Evolutionary conservation across 768 basidiomycete genomes (phyloP), one percentile per base, ranked within the genome.

Genomic region (Leccinum pellstonianum): DNA sequence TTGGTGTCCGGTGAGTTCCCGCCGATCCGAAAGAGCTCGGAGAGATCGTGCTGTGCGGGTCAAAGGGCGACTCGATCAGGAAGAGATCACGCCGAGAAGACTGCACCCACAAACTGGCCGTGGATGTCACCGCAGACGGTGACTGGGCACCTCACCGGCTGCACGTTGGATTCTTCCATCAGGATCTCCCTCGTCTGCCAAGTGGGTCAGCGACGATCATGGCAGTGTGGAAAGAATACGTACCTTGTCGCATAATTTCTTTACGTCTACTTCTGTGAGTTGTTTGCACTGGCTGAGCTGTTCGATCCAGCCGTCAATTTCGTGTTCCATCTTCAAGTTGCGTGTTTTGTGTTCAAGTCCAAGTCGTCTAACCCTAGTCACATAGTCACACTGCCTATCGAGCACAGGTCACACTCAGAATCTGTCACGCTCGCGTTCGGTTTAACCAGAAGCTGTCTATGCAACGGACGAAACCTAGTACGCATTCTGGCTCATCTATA

Each of bases 41-140:
- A 96, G 57, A 99, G 90, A 81, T 99, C 97, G 78, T 99, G 97
- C 96, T 99, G 80, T 68, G 67, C 55, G 23, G 68, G 58, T 12
- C 57, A 48, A 59, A 54, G 51, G 58, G n/a, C 19, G 56, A 46
- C 15, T 9, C 56, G 59, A 73, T 75, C 72, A 70, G 66, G n/a
- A 5, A 38, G 35, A 60, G 65, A 68, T 69, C 65, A 62, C 55
- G 52, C 33, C 21, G n/a, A 51, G n/a, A 49, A 57, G 66, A 63
- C 33, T 35, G 56, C 66, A 89, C 95, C 79, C 77, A 98, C 96
- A 77, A 99, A 99, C 86, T 99, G 97, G 52, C 97, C 97, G 74
- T 99, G 97, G 63, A 99, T 98, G 79, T 99, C 97, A 61, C 97
- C 97, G 71, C 97, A 99, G 60, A 99, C 97, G 52, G 97, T 99